These are phyloP conservation scores for Cardamine chenopodiifolia DNA, from an alignment of 345 rosid species.

Conservation along the genomic window DNA sequence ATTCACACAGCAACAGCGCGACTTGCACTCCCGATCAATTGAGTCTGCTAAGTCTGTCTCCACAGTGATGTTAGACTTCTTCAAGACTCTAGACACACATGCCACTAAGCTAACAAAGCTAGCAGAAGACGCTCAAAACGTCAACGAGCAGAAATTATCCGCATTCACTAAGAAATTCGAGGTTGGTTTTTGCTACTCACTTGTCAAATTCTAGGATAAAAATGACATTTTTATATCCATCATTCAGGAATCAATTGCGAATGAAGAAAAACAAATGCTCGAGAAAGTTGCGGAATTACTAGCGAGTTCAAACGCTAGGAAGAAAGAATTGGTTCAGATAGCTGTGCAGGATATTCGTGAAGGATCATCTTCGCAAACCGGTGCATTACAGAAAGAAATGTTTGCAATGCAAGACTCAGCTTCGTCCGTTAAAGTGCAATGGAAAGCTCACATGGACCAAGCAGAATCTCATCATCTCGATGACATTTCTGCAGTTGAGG, in stretches of 20 bases:
- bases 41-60: constrained; percentile 81
- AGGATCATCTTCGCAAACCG: constrained; percentile 72
- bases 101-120: constrained; percentile 66
- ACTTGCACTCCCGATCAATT: constrained; percentile 83
- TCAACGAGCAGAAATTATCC: constrained; percentile 75
- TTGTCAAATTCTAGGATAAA: constrained; percentile 12
- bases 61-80: constrained; percentile 68
- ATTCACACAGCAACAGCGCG: constrained; percentile 74
- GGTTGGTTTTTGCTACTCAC: constrained; percentile 48
- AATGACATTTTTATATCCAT: no score
- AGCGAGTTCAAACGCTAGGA: constrained; percentile 75
- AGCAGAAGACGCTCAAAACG: constrained; percentile 76
- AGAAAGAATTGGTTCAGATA: constrained; percentile 87
- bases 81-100: constrained; percentile 69
- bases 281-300: constrained; percentile 86
- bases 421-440: constrained; percentile 62
- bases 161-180: constrained; percentile 87
- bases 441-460: constrained; percentile 74
- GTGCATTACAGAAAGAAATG: constrained; percentile 75
- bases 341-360: constrained; percentile 82
- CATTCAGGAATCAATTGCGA: constrained; percentile 76
- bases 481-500: constrained; percentile 70
- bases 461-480: constrained; percentile 73
- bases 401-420: constrained; percentile 85
- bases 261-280: constrained; percentile 81